phyloP scores from a whole-genome alignment of 2,329 filamentous ascomycete genomes.

The Aspergillus pseudonomiae region DNA sequence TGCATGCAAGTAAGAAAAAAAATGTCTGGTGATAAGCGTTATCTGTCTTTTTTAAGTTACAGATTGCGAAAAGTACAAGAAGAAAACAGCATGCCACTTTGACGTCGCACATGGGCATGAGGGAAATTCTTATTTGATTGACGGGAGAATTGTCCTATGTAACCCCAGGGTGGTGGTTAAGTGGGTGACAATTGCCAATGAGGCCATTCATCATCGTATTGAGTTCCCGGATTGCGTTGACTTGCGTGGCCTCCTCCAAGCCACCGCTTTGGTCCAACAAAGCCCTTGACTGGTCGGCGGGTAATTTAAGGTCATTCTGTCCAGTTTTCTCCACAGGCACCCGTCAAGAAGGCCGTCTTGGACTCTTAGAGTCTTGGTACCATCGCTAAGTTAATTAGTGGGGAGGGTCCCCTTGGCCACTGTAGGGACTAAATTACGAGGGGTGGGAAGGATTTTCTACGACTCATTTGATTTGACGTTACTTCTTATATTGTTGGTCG shows the following conservation, averaged over 20 bases:
- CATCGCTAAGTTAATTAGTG: neutral
- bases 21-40: neutral
- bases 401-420: neutral
- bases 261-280: neutral
- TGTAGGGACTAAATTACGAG: neutral
- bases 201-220: neutral
- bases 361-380: neutral
- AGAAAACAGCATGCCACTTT: neutral
- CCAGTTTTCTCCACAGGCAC: neutral
- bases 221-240: conserved; percentile 2
- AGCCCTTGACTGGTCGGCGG: neutral
- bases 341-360: neutral
- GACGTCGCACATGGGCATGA: neutral
- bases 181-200: neutral
- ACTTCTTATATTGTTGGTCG: neutral
- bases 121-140: neutral
- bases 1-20: neutral
- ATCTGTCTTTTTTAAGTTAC: neutral
- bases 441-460: neutral
- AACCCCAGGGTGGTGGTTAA: neutral
- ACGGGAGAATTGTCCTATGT: neutral
- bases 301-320: conserved; percentile 1
- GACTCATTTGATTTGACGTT: neutral
- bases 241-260: conserved; percentile 5
- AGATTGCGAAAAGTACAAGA: neutral